Evolutionary conservation across 345 rosid species (phyloP).

Genomic region (Atalantia buxifolia): DNA sequence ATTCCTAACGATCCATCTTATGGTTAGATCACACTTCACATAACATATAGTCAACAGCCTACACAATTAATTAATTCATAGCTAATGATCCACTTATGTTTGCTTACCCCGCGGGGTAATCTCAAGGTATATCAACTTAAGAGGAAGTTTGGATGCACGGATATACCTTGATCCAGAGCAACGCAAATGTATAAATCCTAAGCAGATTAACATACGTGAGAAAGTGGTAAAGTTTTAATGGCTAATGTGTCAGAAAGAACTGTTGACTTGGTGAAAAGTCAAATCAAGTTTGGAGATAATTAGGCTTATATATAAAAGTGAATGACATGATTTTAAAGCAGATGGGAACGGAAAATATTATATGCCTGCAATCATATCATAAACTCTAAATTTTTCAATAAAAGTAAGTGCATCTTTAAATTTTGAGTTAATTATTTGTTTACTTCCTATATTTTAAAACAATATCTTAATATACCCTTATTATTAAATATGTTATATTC

Average conservation of each 20-base stretch:
- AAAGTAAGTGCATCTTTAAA: no score
- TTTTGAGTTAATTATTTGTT: no score
- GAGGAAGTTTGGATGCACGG: background rate
- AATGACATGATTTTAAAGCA: background rate
- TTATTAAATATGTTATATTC: no score
- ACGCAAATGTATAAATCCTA: background rate
- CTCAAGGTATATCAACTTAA: background rate
- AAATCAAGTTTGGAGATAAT: background rate
- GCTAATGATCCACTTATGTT: background rate
- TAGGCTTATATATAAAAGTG: background rate
- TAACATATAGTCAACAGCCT: background rate
- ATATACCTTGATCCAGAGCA: background rate
- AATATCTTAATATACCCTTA: fast-evolving
- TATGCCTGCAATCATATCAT: background rate
- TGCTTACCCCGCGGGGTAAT: no score
- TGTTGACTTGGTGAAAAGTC: background rate
- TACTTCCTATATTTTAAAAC: no score
- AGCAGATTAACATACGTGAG: background rate
- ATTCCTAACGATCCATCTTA: background rate
- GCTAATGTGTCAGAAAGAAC: background rate
- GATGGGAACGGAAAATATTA: background rate
- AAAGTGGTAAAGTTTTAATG: background rate
- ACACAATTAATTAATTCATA: background rate
- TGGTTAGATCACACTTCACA: background rate
- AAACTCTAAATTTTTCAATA: background rate